Evolutionary conservation across 1,139 yeast genomes (phyloP), one percentile per base, ranked within the genome.

Genomic region (Sugiyamaella sp.): DNA sequence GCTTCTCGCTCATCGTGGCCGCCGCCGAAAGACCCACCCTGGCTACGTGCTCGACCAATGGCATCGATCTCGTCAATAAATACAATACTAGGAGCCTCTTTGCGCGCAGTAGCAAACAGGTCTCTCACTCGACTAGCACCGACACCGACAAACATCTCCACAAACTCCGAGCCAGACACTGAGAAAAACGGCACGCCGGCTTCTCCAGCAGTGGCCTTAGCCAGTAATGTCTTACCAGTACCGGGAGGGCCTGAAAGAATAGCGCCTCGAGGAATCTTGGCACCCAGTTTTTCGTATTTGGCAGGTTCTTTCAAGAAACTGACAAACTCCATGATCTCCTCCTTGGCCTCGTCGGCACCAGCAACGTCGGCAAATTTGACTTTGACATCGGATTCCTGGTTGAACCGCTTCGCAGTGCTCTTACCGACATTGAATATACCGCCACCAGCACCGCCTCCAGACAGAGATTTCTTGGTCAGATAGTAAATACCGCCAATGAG

Each of bases 131-230:
- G 82, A 14, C 96, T 86, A 1, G 98, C 97, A 73, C 99, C 99
- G 12, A 93, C 98, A 74, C 99, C 98, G 29, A 90, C 97, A 75
- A 90, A 91, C 98, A 93, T 91, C 72, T 93, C 99, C n/a, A 93
- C 97, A 64, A 93, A 93, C 69, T 93, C 98, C 10, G 98, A 91
- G 63, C 98, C 99, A 1, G 97, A 89, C 9, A 93, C 98, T 10
- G 96, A 87, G 63, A 83, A 82, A 67, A 93, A 93, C 27, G 99
- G 98, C 45, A 93, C 99, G 48, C 93, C 96, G 0, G 99, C 98
- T 71, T 93, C 99, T 59, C 99, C 99, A 0, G 99, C 99, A 32
- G 99, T 93, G 8, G 99, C 99, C 71, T 89, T 91, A 9, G 99
- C 99, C 55, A 93, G 76, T 58, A 93, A 76, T 0, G 99, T 93